Base-by-base conservation (phyloP, 208 protist genomes). In the Leishmania turanica region DNA sequence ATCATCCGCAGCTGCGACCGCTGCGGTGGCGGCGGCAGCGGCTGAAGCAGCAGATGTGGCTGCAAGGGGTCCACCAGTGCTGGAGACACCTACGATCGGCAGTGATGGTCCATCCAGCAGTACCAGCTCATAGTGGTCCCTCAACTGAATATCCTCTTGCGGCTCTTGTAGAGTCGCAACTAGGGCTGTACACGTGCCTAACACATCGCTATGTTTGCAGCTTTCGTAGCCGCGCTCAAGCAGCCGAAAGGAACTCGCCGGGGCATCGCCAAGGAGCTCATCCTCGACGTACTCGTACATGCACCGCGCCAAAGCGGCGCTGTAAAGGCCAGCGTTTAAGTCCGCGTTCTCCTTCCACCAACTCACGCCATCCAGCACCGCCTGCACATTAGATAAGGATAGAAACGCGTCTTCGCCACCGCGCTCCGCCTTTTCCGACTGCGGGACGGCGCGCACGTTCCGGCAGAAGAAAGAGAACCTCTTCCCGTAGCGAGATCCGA, bases 361-460 rank as follows among this genome's bases (percentile, higher is more conserved):
- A 73, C 90, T 93, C 9, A 96, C 92, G 31, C 92, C 92, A 72
- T 96, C 92, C 13, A 96, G 84, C 60, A 94, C 90, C 0, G 83
- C 80, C 71, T 93, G 90, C 0, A 90, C 92, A 51, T 84, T 87
- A 31, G 80, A 21, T 17, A 90, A 60, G 2, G 90, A 92, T 8
- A 96, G 70, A 77, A 93, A 96, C 34, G 92, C 92, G 72, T 96
- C 92, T 75, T 96, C 92, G 34, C 92, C 90, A 45, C 92, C 92
- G 17, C 80, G 90, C 34, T 87, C 90, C 1, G 66, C 56, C 70
- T 92, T 92, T 21, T 86, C 83, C 1, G 82, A 82, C 42, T 87
- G 83, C 0, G 91, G 88, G 7, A 80, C 62, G 2, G 83, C 78
- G 40, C 85, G 77, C 19, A 91, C 88, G 13, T 78, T 71, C 21